Evolutionary conservation across 163 green algal genomes (phyloP).

Genomic region (Prototheca stagnorum): DNA sequence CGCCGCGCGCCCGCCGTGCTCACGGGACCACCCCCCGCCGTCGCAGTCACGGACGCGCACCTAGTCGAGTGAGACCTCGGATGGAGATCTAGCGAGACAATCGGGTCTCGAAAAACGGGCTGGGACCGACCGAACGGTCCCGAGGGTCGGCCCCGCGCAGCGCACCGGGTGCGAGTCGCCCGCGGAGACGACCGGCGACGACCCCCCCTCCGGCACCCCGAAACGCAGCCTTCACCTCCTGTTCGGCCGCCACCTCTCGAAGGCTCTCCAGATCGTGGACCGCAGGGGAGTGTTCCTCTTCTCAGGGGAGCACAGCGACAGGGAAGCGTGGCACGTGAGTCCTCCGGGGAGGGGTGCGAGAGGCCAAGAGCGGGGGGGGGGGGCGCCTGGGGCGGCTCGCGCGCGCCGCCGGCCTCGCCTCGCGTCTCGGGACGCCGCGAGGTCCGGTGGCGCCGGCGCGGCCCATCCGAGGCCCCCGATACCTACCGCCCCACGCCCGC

Average conservation of each 20-base stretch:
- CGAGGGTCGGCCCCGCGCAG: too few relatives aligned
- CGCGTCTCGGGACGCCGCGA: too few relatives aligned
- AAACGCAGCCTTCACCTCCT: constrained; percentile 47
- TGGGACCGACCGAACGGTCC: too few relatives aligned
- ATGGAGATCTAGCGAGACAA: too few relatives aligned
- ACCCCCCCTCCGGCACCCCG: neutral
- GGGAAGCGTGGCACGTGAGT: constrained; percentile 49
- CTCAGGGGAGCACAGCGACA: constrained; percentile 28
- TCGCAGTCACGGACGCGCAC: neutral
- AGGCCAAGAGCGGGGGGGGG: neutral
- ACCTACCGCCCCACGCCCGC: too few relatives aligned
- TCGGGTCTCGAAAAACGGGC: too few relatives aligned
- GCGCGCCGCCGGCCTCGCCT: neutral
- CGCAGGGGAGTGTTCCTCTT: constrained; percentile 41
- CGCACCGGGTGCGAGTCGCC: neutral
- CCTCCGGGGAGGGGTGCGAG: neutral
- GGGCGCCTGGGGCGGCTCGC: neutral
- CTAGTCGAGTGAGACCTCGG: too few relatives aligned
- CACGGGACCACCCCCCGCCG: too few relatives aligned
- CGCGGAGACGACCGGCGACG: neutral
- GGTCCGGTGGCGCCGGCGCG: too few relatives aligned
- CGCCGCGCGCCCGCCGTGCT: too few relatives aligned
- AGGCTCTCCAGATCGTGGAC: constrained; percentile 60
- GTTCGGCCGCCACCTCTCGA: constrained; percentile 48
- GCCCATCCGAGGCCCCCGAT: too few relatives aligned